Percentiles rank a stretch among this genome's conserved stretches.
Conservation (phyloP, 2,329 filamentous ascomycete genomes). For the Nigrospora osmanthi region DNA sequence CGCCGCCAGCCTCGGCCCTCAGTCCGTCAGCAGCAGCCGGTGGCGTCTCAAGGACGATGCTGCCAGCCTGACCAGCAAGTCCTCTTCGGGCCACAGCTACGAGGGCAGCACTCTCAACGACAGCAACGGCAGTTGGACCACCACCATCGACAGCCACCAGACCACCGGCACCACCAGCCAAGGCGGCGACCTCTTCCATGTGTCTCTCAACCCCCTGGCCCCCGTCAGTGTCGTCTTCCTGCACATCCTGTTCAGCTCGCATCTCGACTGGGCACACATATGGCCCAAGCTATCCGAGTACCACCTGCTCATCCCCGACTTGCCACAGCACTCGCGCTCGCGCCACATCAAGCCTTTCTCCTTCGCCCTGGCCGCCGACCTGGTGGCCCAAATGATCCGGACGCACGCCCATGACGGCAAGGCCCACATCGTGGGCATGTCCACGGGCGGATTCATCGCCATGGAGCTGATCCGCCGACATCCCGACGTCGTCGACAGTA, state of each 20-base stretch:
- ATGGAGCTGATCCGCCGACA: slow-evolving; percentile 23
- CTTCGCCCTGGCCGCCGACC: slow-evolving; percentile 19
- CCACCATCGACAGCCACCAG: slow-evolving; percentile 2
- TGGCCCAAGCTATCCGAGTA: slow-evolving; percentile 25
- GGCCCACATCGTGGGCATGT: slow-evolving; percentile 32
- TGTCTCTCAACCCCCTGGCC: slow-evolving; percentile 19
- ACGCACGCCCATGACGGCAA: slow-evolving; percentile 23
- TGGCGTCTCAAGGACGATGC: background rate
- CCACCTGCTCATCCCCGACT: slow-evolving; percentile 29
- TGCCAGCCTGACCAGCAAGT: background rate
- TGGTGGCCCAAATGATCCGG: slow-evolving; percentile 26
- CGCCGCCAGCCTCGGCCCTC: too few relatives aligned
- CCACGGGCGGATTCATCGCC: slow-evolving; percentile 28
- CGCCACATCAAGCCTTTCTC: slow-evolving; percentile 21
- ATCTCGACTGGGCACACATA: slow-evolving; percentile 25
- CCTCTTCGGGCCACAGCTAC: background rate
- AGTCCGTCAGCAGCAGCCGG: background rate
- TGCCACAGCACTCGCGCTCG: slow-evolving; percentile 30
- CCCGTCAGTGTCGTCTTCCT: slow-evolving; percentile 21
- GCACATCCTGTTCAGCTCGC: slow-evolving; percentile 22
- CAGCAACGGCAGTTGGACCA: slow-evolving; percentile 9
- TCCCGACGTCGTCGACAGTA: slow-evolving; percentile 24
- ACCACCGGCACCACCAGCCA: slow-evolving; percentile 3
- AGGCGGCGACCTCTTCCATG: slow-evolving; percentile 13
- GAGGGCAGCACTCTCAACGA: background rate